Percentiles rank a stretch among this genome's conserved stretches.
phyloP scores from a whole-genome alignment of 2,329 filamentous ascomycete genomes.

The Bimuria novae-zelandiae region DNA sequence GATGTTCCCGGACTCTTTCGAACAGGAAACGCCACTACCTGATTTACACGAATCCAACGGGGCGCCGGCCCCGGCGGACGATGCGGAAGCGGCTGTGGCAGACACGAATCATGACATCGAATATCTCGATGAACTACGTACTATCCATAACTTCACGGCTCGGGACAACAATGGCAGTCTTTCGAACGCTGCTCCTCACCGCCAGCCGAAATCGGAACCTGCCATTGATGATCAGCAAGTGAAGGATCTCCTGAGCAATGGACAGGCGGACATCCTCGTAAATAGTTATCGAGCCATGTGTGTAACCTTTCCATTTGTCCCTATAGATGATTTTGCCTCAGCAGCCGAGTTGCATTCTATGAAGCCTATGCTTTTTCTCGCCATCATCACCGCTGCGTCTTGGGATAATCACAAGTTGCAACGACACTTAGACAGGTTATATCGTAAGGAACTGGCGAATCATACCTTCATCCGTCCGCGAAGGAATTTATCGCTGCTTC shows the following conservation, averaged over 20 bases:
- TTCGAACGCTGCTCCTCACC: constrained; percentile 16
- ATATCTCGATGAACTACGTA: constrained; percentile 31
- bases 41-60: background rate
- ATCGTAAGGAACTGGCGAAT: constrained; percentile 37
- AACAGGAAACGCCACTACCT: constrained; percentile 9
- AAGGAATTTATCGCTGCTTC: constrained; percentile 34
- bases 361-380: constrained; percentile 41
- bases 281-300: constrained; percentile 36
- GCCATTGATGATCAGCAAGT: constrained; percentile 28
- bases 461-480: constrained; percentile 37
- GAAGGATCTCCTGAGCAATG: constrained; percentile 22
- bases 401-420: constrained; percentile 34
- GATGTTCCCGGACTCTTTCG: constrained; percentile 30
- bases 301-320: constrained; percentile 37
- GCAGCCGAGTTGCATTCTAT: constrained; percentile 23
- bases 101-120: constrained; percentile 23
- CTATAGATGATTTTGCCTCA: constrained; percentile 20
- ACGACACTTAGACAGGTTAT: constrained; percentile 31
- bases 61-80: background rate
- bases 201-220: constrained; percentile 23
- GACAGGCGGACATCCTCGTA: constrained; percentile 33
- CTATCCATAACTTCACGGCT: constrained; percentile 32
- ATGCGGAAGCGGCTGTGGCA: constrained; percentile 14
- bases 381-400: constrained; percentile 34
- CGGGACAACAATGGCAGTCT: constrained; percentile 14